Conservation (phyloP, 257 asterid genomes). For the Cinchona pubescens region DNA sequence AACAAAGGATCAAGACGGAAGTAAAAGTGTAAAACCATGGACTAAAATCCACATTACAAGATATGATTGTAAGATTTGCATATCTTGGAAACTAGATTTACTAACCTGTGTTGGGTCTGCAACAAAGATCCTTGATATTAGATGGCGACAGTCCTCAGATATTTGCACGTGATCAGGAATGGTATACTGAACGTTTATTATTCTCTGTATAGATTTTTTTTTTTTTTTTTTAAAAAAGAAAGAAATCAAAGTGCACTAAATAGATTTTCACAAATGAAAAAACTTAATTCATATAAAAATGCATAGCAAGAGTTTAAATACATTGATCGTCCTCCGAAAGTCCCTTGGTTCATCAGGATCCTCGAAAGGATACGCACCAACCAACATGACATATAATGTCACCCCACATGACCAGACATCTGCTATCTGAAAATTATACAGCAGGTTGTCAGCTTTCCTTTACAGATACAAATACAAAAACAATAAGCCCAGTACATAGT, state of each 20-base stretch:
- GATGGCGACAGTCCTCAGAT: conserved; percentile 65
- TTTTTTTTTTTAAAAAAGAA: no score
- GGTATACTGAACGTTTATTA: conserved; percentile 58
- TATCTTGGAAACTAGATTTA: background rate
- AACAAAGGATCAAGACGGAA: background rate
- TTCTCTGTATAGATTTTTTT: conserved; percentile 55
- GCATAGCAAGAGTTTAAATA: conserved; percentile 8
- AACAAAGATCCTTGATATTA: conserved; percentile 66
- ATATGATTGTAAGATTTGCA: background rate
- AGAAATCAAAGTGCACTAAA: background rate
- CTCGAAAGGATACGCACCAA: conserved; percentile 86
- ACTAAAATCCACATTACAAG: background rate
- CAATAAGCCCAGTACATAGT: conserved; percentile 1
- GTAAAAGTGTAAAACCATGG: background rate
- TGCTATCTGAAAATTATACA: conserved; percentile 56
- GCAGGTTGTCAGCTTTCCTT: background rate
- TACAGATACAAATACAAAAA: conserved; percentile 10
- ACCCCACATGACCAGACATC: conserved; percentile 98
- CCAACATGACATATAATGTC: conserved; percentile 82
- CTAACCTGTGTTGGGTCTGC: conserved; percentile 66
- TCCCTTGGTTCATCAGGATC: conserved; percentile 85
- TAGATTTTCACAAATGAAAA: background rate
- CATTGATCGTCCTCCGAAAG: conserved; percentile 65
- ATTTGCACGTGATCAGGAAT: conserved; percentile 55
- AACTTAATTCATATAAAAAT: background rate